Evolutionary conservation across 768 basidiomycete genomes (phyloP), one percentile per base, ranked within the genome.

Genomic region (Hygrocybe punicea): DNA sequence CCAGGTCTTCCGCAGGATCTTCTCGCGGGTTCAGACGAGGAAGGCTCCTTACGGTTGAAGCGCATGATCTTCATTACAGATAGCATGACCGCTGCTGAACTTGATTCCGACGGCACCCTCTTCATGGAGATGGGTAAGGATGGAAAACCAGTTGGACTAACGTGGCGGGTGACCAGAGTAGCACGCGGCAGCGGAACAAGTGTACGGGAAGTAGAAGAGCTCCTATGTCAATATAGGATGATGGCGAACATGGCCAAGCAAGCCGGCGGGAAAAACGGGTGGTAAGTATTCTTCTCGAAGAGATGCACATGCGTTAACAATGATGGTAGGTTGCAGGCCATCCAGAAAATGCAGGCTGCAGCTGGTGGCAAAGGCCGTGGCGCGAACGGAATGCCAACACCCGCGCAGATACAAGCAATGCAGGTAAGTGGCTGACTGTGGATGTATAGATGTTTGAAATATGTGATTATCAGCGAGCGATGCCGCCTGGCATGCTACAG

Each of bases 191-290:
- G 91, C 64, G 97, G 97, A 33, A 97, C 95, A 50, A 90, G 85
- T 63, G 91, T 99, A 24, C 81, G 93, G 59, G 97, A 99, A 76
- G 96, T 99, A n/a, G 97, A 99, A 70, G 96, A 99, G 67, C 71
- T 98, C 56, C 75, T 99, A 46, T 93, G 92, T 65, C 97, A 99
- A 73, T 97, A 98, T 65, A 84, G 92, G 46, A 95, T 98, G 91
- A 97, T 99, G 92, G 87, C 93, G 53, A 95, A 92, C 67, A 95
- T 99, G 90, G 97, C 96, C 34, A 97, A 94, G 78, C 89, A 93
- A 68, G 95, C 93, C 6, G 97, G 97, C 49, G 95, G 94, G 40
- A 97, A 97, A 82, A 93, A 95, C 60, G 95, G 94, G 65, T 93
- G 93, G 89, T 87, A 57, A 58, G 85, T 73, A 24, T 57, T 46